Base-by-base conservation (phyloP, 805 yeast species). In the Komagataella ulmi region DNA sequence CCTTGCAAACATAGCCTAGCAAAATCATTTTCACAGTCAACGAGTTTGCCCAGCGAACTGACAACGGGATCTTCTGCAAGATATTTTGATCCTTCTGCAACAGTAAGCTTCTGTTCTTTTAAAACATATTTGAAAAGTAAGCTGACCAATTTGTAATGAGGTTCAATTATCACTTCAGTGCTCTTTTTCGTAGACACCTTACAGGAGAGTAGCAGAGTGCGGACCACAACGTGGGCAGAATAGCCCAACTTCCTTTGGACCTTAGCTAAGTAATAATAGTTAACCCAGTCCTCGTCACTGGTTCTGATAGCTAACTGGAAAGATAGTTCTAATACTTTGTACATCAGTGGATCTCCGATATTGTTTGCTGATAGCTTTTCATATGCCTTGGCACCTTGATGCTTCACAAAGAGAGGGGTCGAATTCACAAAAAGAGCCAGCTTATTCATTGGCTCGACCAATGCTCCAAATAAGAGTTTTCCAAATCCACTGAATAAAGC, bases 91-190 rank as follows among this genome's bases (percentile, higher is more conserved):
- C 79, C 88, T 1, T 61, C 62, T 0, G 54, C 58, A 0, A 69
- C 54, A 1, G 63, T 49, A 0, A 86, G 18, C 17, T 61, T 51
- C 14, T 30, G 40, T 0, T 64, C 74, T 0, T 43, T 18, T 44
- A 67, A 69, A 7, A 74, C 78, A 49, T 73, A 73, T 61, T 89
- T 89, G 66, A 75, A 81, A 4, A 77, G 59, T 40, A 76, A 54
- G 0, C 87, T 73, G 46, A 85, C 73, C 3, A 84, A 62, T 47
- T 72, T 70, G 59, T 88, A 89, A 60, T 85, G 89, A 0, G 97
- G 91, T 58, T 90, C 97, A 47, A 90, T 66, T 2, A 83, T 69
- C 1, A 76, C 74, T 45, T 85, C 93, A 3, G 70, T 66, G 49
- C 71, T 69, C 3, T 65, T 57, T 2, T 68, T 63, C 7, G 59